These are phyloP conservation scores for Calonectria montana DNA, from an alignment of 2,329 filamentous ascomycete species.

Conservation along the genomic window DNA sequence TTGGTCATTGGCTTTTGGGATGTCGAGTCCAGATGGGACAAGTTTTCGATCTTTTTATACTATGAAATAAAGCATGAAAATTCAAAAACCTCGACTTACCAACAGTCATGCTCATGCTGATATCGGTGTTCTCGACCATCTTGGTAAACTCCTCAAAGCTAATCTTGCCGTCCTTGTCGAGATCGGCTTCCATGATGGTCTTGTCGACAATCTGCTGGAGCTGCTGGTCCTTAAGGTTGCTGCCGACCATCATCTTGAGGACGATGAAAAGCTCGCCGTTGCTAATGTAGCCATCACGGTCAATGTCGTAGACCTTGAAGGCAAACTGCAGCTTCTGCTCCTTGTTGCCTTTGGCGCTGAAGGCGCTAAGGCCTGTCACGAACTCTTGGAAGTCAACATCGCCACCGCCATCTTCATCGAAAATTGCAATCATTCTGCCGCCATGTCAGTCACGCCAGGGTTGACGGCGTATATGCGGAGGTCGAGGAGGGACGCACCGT, in stretches of 20 bases:
- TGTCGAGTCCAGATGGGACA: background rate
- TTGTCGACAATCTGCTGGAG: conserved; percentile 99
- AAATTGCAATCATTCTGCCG: conserved; percentile 94
- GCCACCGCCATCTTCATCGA: conserved; percentile 97
- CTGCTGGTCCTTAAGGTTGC: conserved; percentile 98
- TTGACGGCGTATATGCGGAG: conserved; percentile 17
- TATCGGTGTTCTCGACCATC: conserved; percentile 96
- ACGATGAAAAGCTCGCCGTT: conserved; percentile 99
- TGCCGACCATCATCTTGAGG: conserved; percentile 99
- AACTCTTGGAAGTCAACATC: conserved; percentile 99
- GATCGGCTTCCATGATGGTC: conserved; percentile 99
- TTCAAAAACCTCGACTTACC: conserved; percentile 59
- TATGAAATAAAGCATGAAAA: background rate
- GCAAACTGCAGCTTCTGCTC: conserved; percentile 98
- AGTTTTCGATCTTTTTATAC: background rate
- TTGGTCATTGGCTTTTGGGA: background rate
- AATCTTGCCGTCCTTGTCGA: conserved; percentile 96
- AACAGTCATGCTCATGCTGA: conserved; percentile 80
- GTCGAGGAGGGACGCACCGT: conserved; percentile 65
- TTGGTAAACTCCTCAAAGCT: conserved; percentile 99
- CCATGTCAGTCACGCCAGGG: background rate
- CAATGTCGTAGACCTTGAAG: conserved; percentile 99
- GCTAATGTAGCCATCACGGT: conserved; percentile 97
- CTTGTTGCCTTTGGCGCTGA: conserved; percentile 98
- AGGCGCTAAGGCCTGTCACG: conserved; percentile 92